Percentiles rank a stretch among this genome's conserved stretches.
Evolutionary conservation across 2,329 filamentous ascomycete species (phyloP).

Genomic region (Aureobasidium sp.): DNA sequence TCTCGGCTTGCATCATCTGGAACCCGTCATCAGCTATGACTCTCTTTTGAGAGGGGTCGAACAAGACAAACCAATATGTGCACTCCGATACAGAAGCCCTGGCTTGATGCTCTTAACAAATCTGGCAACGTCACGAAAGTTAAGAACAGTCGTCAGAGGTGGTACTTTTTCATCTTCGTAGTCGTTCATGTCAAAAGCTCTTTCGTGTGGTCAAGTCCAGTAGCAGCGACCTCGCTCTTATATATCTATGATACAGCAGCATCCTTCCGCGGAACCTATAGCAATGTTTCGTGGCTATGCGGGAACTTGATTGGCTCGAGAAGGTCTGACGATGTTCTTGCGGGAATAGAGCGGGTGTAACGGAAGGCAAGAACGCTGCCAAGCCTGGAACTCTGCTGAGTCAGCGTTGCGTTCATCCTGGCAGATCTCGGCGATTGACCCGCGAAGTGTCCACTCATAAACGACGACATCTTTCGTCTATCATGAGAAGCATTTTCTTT

Average conservation of each 20-base stretch:
- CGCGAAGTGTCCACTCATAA: too few relatives aligned
- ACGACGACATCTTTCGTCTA: too few relatives aligned
- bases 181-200: neutral
- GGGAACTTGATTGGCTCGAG: neutral
- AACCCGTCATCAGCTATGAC: neutral
- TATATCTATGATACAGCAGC: neutral
- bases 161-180: neutral
- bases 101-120: neutral
- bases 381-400: neutral
- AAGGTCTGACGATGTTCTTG: neutral
- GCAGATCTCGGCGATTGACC: neutral
- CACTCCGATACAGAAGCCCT: neutral
- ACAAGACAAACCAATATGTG: neutral
- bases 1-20: neutral
- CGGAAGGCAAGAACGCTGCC: neutral
- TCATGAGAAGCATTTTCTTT: too few relatives aligned
- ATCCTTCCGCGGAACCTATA: neutral
- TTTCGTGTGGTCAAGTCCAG: fast-evolving
- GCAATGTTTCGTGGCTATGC: too few relatives aligned
- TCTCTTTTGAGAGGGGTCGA: neutral
- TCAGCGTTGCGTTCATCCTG: neutral
- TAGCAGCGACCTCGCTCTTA: neutral
- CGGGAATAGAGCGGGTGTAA: neutral
- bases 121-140: neutral
- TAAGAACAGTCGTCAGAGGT: neutral